Evolutionary conservation across 495 filamentous ascomycete genomes (phyloP).

Genomic region (Hypoxylon intermedium): DNA sequence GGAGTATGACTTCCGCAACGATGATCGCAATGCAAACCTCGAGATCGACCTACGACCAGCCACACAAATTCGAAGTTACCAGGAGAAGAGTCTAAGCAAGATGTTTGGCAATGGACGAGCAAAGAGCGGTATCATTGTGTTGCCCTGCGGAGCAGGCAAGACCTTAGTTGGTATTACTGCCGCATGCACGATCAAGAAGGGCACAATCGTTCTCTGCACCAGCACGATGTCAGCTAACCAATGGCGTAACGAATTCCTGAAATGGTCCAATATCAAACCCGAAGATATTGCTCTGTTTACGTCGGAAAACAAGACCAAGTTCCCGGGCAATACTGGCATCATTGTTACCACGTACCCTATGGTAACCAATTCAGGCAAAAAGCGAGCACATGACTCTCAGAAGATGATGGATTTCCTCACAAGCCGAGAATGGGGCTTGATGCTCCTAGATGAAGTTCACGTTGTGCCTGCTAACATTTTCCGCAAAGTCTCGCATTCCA

Average conservation of each 20-base stretch:
- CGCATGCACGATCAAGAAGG: slow-evolving; percentile 96
- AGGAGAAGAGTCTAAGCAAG: slow-evolving; percentile 96
- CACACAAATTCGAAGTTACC: slow-evolving; percentile 87
- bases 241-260: slow-evolving; percentile 94
- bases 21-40: slow-evolving; percentile 83
- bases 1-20: slow-evolving; percentile 98
- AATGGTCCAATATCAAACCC: slow-evolving; percentile 97
- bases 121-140: slow-evolving; percentile 95
- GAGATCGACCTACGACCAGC: slow-evolving; percentile 89
- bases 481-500: slow-evolving; percentile 85
- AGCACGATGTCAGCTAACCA: slow-evolving; percentile 98
- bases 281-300: slow-evolving; percentile 95
- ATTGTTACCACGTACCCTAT: slow-evolving; percentile 98
- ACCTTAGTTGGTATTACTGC: slow-evolving; percentile 97
- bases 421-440: slow-evolving; percentile 93
- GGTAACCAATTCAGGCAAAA: slow-evolving; percentile 82
- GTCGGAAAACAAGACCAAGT: slow-evolving; percentile 89
- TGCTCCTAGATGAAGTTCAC: slow-evolving; percentile 98
- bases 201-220: slow-evolving; percentile 92
- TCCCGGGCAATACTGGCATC: slow-evolving; percentile 88
- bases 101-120: slow-evolving; percentile 99
- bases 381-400: slow-evolving; percentile 86
- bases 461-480: slow-evolving; percentile 97
- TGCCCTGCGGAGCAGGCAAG: slow-evolving; percentile 97
- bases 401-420: slow-evolving; percentile 98